Evolutionary conservation across 345 rosid genomes (phyloP).

Genomic region (Rhodomyrtus tomentosa): DNA sequence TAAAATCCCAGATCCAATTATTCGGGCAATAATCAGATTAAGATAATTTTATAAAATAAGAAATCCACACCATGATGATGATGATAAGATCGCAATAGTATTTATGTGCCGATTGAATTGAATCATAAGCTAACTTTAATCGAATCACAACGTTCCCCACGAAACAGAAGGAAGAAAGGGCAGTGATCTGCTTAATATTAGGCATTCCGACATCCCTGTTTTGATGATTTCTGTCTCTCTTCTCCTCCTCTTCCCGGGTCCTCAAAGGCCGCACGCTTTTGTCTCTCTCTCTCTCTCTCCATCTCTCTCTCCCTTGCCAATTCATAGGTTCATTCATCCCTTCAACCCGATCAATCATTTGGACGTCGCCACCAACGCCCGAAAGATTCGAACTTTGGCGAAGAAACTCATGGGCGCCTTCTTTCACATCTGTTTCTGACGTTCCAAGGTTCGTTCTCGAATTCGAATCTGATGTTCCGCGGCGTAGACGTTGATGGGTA

Average conservation of each 20-base stretch:
- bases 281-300: background rate
- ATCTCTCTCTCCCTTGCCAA: background rate
- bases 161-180: background rate
- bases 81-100: background rate
- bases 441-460: background rate
- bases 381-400: background rate
- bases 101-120: background rate
- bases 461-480: background rate
- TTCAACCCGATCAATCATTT: background rate
- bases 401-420: background rate
- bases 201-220: background rate
- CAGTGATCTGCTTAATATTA: background rate
- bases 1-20: background rate
- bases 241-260: constrained; percentile 24
- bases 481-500: background rate
- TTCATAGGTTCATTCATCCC: background rate
- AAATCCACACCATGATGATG: background rate
- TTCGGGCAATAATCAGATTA: background rate
- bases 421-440: background rate
- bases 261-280: constrained; percentile 25
- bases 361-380: background rate
- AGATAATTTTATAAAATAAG: background rate
- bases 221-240: constrained; percentile 4
- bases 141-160: background rate
- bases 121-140: background rate